These are phyloP conservation scores for Psidium guajava DNA, from an alignment of 345 rosid species.

Conservation along the genomic window DNA sequence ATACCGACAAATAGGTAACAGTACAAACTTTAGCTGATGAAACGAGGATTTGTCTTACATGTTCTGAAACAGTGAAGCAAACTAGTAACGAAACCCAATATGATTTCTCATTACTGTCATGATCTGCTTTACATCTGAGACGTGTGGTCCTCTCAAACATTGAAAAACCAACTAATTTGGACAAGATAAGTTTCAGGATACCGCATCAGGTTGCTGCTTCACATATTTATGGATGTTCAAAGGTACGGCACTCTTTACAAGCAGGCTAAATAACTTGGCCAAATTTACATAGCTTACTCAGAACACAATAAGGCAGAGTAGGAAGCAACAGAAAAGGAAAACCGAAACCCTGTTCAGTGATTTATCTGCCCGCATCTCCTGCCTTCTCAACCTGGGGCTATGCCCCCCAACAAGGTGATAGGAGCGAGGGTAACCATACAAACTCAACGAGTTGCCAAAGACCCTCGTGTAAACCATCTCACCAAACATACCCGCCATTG, in stretches of 20 bases:
- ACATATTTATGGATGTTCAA: neutral
- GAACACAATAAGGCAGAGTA: conserved; percentile 78
- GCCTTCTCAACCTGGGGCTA: conserved; percentile 57
- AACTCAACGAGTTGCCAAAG: conserved; percentile 52
- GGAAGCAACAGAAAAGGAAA: conserved; percentile 72
- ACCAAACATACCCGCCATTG: conserved; percentile 48
- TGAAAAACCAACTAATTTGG: neutral
- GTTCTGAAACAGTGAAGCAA: neutral
- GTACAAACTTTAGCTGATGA: neutral
- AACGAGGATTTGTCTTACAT: neutral
- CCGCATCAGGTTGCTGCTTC: neutral
- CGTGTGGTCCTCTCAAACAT: neutral
- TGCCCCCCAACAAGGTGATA: conserved; percentile 17
- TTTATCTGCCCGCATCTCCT: conserved; percentile 52
- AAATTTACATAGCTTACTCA: conserved; percentile 11
- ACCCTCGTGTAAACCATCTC: conserved; percentile 71
- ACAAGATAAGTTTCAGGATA: neutral
- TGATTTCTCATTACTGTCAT: neutral
- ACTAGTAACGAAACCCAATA: neutral
- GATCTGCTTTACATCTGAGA: neutral
- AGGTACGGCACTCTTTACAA: neutral
- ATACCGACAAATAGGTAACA: neutral
- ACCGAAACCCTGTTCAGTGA: conserved; percentile 70
- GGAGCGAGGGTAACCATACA: conserved; percentile 37
- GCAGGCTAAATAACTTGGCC: neutral